Percentiles rank a stretch among this genome's conserved stretches.
These are phyloP conservation scores for Talinum fruticosum DNA, from an alignment of 148 eudicot genomes.

Conservation along the genomic window DNA sequence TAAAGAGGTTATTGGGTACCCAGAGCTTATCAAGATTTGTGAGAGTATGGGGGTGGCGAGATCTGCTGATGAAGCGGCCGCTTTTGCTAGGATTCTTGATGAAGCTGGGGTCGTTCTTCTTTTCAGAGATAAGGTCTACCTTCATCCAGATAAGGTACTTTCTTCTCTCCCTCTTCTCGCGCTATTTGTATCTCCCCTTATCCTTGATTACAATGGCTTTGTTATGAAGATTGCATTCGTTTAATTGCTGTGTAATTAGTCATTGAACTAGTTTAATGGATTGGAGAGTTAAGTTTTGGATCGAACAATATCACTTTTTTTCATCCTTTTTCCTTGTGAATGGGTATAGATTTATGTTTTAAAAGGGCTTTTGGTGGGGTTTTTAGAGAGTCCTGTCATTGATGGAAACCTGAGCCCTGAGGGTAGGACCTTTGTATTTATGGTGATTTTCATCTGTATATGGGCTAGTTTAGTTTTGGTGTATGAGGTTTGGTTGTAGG, in stretches of 20 bases:
- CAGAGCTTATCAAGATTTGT: conserved; percentile 59
- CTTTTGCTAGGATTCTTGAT: conserved; percentile 63
- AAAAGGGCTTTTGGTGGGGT: background rate
- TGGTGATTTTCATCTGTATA: background rate
- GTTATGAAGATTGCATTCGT: background rate
- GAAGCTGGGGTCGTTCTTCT: conserved; percentile 88
- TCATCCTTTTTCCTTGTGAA: background rate
- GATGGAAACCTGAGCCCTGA: background rate
- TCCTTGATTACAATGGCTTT: background rate
- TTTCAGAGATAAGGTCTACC: conserved; percentile 76
- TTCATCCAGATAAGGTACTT: conserved; percentile 84
- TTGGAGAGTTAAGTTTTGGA: background rate
- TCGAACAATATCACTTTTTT: no score
- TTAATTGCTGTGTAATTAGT: background rate
- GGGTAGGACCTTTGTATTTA: background rate
- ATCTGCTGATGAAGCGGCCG: conserved; percentile 56
- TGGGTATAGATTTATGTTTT: background rate
- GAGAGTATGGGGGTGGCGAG: conserved; percentile 69
- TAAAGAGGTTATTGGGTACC: conserved; percentile 65
- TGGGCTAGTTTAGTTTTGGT: background rate
- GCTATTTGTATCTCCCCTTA: no score
- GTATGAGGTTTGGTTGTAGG: background rate
- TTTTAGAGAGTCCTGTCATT: background rate
- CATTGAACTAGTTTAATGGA: background rate
- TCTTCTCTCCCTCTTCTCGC: no score